Conservation (phyloP, 2,329 filamentous ascomycete genomes). For the Venturia carpophila region DNA sequence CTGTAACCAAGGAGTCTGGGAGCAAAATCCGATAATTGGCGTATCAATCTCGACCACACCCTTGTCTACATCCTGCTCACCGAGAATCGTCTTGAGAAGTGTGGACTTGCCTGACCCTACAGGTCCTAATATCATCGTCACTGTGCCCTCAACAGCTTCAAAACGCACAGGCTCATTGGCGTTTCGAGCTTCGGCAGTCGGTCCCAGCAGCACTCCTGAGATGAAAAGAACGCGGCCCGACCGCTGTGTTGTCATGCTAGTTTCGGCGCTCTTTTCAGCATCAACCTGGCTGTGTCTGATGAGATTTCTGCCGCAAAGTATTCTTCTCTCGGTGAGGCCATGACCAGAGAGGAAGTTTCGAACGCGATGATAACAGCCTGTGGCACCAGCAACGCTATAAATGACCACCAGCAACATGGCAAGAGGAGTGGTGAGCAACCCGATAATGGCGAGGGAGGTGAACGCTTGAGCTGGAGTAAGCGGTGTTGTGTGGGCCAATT, state of each 20-base stretch:
- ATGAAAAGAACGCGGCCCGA: not conserved
- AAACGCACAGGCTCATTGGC: constrained; percentile 6
- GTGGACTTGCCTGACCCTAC: constrained; percentile 23
- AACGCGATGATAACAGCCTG: constrained; percentile 10
- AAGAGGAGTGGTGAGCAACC: not conserved
- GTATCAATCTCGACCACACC: constrained; percentile 11
- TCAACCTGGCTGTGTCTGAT: not conserved
- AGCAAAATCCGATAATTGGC: constrained; percentile 11
- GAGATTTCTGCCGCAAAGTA: not conserved
- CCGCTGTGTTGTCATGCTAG: not conserved
- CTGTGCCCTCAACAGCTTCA: constrained; percentile 14
- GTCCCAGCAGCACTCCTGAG: not conserved
- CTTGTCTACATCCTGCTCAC: constrained; percentile 18
- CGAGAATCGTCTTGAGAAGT: constrained; percentile 20
- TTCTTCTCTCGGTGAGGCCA: not conserved
- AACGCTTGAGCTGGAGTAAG: constrained; percentile 14
- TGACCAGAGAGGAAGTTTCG: constrained; percentile 1
- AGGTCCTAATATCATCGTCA: constrained; percentile 23
- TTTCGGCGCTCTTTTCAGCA: not conserved
- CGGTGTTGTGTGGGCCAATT: not conserved
- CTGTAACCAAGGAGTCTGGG: constrained; percentile 19
- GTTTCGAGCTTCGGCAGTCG: not conserved
- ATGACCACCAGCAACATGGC: not conserved
- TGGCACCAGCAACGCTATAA: constrained; percentile 5
- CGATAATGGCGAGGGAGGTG: constrained; percentile 11